Conservation (phyloP, 768 basidiomycete species). For the Lyophyllum shimeji region DNA sequence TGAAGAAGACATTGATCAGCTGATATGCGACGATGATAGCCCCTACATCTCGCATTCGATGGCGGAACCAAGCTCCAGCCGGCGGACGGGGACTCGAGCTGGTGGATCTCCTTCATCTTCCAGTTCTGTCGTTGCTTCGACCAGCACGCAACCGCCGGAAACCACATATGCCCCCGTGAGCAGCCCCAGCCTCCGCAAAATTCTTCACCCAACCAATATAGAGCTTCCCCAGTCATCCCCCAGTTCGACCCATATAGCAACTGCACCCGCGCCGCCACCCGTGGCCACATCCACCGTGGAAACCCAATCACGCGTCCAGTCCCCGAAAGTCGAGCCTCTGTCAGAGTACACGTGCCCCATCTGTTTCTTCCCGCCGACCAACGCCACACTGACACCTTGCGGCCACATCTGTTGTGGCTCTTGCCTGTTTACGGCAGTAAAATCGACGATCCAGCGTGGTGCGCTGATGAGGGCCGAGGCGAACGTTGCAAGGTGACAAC, state of each 20-base stretch:
- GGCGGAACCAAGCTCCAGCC: background rate
- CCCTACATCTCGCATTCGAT: slow-evolving; percentile 3
- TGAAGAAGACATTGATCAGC: slow-evolving; percentile 10
- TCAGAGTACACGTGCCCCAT: slow-evolving; percentile 77
- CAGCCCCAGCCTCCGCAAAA: slow-evolving; percentile 23
- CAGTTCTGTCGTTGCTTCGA: background rate
- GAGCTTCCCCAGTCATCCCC: slow-evolving; percentile 7
- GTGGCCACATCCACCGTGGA: slow-evolving; percentile 1
- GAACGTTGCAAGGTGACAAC: slow-evolving; percentile 37
- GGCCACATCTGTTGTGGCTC: slow-evolving; percentile 78
- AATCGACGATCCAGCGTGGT: slow-evolving; percentile 54
- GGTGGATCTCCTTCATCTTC: background rate
- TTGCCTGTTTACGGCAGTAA: slow-evolving; percentile 74
- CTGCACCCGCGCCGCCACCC: slow-evolving; percentile 2
- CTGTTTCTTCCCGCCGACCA: slow-evolving; percentile 73
- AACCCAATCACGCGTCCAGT: slow-evolving; percentile 5
- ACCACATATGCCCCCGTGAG: slow-evolving; percentile 14
- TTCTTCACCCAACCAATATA: slow-evolving; percentile 19
- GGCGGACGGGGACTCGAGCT: background rate
- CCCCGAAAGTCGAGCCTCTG: slow-evolving; percentile 35
- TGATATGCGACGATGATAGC: slow-evolving; percentile 6
- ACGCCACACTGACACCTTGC: slow-evolving; percentile 77
- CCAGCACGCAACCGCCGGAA: background rate
- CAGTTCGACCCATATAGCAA: background rate
- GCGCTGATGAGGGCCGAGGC: slow-evolving; percentile 27